Evolutionary conservation across 2,329 filamentous ascomycete genomes (phyloP).

Genomic region (Epichloe scottii): DNA sequence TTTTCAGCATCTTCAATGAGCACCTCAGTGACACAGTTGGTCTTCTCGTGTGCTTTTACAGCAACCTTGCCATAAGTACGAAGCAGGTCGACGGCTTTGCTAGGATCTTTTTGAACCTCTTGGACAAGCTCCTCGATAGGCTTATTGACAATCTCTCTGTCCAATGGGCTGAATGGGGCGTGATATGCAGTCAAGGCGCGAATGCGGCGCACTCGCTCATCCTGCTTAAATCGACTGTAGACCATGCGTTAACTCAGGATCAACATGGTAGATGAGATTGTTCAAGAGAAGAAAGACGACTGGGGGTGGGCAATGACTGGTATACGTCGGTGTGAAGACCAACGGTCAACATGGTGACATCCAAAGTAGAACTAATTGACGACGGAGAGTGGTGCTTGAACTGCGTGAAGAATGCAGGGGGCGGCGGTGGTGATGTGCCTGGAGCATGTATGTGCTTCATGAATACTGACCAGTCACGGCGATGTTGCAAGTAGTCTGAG

Average conservation of each 20-base stretch:
- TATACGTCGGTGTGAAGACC: not conserved
- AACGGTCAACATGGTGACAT: too few relatives aligned
- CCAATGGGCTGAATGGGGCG: slow-evolving; percentile 47
- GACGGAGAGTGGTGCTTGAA: not conserved
- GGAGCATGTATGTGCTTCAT: not conserved
- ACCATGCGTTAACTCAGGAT: slow-evolving; percentile 15
- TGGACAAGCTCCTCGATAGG: slow-evolving; percentile 69
- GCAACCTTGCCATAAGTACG: slow-evolving; percentile 78
- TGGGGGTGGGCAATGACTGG: not conserved
- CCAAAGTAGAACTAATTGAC: not conserved
- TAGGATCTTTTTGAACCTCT: slow-evolving; percentile 57
- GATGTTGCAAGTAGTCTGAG: slow-evolving; percentile 55
- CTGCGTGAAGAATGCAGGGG: not conserved
- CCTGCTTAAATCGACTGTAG: slow-evolving; percentile 63
- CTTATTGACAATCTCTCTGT: slow-evolving; percentile 55
- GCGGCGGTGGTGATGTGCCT: too few relatives aligned
- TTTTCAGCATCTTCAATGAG: slow-evolving; percentile 66
- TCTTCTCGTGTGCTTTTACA: slow-evolving; percentile 69
- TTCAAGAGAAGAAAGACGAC: not conserved
- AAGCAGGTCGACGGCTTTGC: slow-evolving; percentile 61
- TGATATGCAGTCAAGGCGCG: slow-evolving; percentile 54
- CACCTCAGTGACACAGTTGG: slow-evolving; percentile 83
- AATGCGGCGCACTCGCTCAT: slow-evolving; percentile 60
- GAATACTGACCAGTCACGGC: slow-evolving; percentile 48
- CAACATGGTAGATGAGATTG: not conserved